Base-by-base conservation (phyloP, 2,329 filamentous ascomycete genomes). In the Penicillium sp. region DNA sequence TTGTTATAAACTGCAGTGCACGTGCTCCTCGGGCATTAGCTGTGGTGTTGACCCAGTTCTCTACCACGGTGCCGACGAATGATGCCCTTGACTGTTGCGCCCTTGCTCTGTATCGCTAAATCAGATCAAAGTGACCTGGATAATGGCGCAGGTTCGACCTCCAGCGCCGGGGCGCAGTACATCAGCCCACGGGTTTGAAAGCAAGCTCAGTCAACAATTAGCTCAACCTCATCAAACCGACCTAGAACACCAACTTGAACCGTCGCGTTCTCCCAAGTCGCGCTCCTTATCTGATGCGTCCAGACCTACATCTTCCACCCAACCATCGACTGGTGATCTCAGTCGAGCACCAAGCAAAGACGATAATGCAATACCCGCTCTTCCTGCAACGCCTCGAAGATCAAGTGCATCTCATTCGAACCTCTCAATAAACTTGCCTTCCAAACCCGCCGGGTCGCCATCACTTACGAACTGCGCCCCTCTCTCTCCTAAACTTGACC, bases 401-500 rank as follows among this genome's bases (percentile, higher is more conserved):
- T 77, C 83, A 44, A 79, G 80, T 38, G 78, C 84, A 54, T 74
- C 81, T 44, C 66, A 76, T 32, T 79, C 81, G 49, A 82, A 82
- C 34, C 75, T 93, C 50, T 83, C 84, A 21, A 70, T 90, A 58
- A 84, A 88, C 63, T 79, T 88, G 75, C 81, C 84, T 26, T 56
- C 74, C 72, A 58, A 76, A 72, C 47, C 63, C 60, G 65, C 71
- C 43, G 72, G 69, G 47, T 72, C 77, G 59, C 72, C 76, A 54
- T 69, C 75, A 53, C 72, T 76, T 45, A 70, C 75, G 56, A 83
- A 79, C 61, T 82, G 77, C 53, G 72, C 75, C 24, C 88, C 89
- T 59, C 77, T 91, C 52, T 95, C 88, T 2, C 89, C 90, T 15
- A 89, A 94, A 67, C 79, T 93, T 55, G 89, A 95, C 67, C 79